Conservation (phyloP, 345 rosid genomes). For the Pseudoturritis turrita region DNA sequence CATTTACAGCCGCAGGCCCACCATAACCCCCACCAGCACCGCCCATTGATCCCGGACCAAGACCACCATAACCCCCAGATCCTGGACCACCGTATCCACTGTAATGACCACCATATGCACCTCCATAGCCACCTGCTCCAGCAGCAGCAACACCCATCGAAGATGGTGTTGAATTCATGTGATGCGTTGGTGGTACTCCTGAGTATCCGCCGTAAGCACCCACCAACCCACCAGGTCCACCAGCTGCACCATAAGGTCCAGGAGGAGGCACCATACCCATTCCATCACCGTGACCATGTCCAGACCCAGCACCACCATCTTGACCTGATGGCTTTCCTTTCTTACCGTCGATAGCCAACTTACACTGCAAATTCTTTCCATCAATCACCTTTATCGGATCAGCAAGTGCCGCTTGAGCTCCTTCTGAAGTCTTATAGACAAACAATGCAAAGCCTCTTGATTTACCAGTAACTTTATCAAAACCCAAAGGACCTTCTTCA, state of each 20-base stretch:
- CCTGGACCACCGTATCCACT: slow-evolving; percentile 63
- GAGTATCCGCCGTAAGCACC: slow-evolving; percentile 44
- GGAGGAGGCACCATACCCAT: slow-evolving; percentile 54
- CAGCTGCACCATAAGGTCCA: slow-evolving; percentile 38
- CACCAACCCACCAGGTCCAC: slow-evolving; percentile 34
- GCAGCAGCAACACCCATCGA: slow-evolving; percentile 33
- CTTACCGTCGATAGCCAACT: slow-evolving; percentile 77
- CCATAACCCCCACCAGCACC: slow-evolving; percentile 34
- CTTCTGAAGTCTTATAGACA: slow-evolving; percentile 72
- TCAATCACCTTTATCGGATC: slow-evolving; percentile 74
- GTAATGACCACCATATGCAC: slow-evolving; percentile 43
- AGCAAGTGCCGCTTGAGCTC: slow-evolving; percentile 71
- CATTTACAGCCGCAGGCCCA: slow-evolving; percentile 48
- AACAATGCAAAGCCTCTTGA: slow-evolving; percentile 79
- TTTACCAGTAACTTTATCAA: slow-evolving; percentile 83
- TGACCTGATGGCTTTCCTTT: slow-evolving; percentile 50
- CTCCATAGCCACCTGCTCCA: slow-evolving; percentile 43
- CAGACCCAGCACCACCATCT: slow-evolving; percentile 35
- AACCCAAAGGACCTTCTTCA: slow-evolving; percentile 86
- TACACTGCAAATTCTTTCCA: slow-evolving; percentile 67
- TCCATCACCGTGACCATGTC: slow-evolving; percentile 52
- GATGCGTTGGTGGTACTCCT: slow-evolving; percentile 48
- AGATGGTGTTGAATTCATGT: slow-evolving; percentile 48
- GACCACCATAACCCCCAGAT: slow-evolving; percentile 43
- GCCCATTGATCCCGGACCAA: slow-evolving; percentile 27